Base-by-base conservation (phyloP, 192 early-diverging fungal genomes). In the Diversispora eburnea region DNA sequence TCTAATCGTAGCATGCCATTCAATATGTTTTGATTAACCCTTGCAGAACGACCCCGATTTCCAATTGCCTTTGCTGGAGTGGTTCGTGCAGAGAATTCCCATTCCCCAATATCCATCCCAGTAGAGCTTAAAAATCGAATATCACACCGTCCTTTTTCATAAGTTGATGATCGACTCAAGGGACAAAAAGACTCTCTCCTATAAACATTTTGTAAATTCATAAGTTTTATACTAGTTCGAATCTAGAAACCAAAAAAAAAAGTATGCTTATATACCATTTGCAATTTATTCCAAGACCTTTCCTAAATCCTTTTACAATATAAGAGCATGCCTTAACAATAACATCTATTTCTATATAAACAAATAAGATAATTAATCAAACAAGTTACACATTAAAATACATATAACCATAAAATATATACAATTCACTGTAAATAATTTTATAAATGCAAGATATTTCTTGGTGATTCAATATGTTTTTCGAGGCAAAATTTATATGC, bases 191-290 rank as follows among this genome's bases (percentile, higher is more conserved):
- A 74, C 45, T 74, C 62, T 0, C 73, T 62, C 52, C 52, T 75
- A 42, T 33, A 19, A 75, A n/a, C n/a, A n/a, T n/a, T n/a, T n/a
- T 3, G 39, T 12, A 39, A 33, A 60, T 12, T 39, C 25, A 4
- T 22, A 56, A 45, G 46, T 75, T 47, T 58, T 48, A 58, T 20
- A 46, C 55, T 67, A 52, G 57, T 67, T 15, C 17, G 55, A 22
- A 5, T 20, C 22, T 20, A 67, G 17, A 74, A 67, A 25, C 25
- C 48, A 33, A 46, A 67, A 67, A 43, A 19, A 56, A n/a, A n/a
- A n/a, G n/a, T 39, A 75, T 67, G 13, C 39, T 60, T 3, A 75
- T 52, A n/a, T 67, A 67, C 74, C 74, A 75, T 75, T 56, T 75
- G 67, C 56, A 47, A 19, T 25, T 8, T 65, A 74, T 66, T 48